Evolutionary conservation across 164 flowering plant species (phyloP).

Genomic region (Malania oleifera): DNA sequence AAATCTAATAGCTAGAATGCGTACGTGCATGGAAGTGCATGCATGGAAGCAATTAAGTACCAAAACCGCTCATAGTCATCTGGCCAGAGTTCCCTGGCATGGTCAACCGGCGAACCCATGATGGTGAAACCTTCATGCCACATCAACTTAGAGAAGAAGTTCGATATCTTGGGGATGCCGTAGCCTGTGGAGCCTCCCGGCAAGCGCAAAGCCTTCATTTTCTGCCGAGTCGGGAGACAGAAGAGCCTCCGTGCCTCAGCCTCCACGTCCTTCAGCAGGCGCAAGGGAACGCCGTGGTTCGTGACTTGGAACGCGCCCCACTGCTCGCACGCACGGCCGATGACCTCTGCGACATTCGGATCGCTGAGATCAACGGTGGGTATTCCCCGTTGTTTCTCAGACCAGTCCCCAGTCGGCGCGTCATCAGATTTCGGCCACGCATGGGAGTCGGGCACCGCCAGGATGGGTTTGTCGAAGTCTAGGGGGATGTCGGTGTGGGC

Average conservation of each 20-base stretch:
- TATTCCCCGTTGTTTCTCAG: not conserved
- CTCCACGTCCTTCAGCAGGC: constrained; percentile 32
- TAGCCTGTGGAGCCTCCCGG: constrained; percentile 47
- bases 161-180: constrained; percentile 43
- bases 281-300: constrained; percentile 37
- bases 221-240: constrained; percentile 35
- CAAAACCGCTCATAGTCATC: constrained; percentile 32
- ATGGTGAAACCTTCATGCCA: constrained; percentile 74
- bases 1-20: not conserved
- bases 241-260: constrained; percentile 35
- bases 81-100: constrained; percentile 56
- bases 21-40: constrained; percentile 28
- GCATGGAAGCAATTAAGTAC: constrained; percentile 25
- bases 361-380: constrained; percentile 44
- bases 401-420: not conserved
- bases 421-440: constrained; percentile 27
- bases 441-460: constrained; percentile 45
- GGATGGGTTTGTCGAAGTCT: constrained; percentile 31
- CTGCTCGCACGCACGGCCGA: constrained; percentile 38
- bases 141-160: constrained; percentile 44
- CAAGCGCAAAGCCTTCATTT: constrained; percentile 36
- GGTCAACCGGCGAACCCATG: constrained; percentile 34
- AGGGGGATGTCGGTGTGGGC: constrained; percentile 37
- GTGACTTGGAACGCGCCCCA: constrained; percentile 56
- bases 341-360: constrained; percentile 19